A percentile compares a stretch with the other conserved stretches of the same genome.
These are phyloP conservation scores for Exserohilum rostratum DNA, from an alignment of 2,329 filamentous ascomycete genomes.

Conservation along the genomic window DNA sequence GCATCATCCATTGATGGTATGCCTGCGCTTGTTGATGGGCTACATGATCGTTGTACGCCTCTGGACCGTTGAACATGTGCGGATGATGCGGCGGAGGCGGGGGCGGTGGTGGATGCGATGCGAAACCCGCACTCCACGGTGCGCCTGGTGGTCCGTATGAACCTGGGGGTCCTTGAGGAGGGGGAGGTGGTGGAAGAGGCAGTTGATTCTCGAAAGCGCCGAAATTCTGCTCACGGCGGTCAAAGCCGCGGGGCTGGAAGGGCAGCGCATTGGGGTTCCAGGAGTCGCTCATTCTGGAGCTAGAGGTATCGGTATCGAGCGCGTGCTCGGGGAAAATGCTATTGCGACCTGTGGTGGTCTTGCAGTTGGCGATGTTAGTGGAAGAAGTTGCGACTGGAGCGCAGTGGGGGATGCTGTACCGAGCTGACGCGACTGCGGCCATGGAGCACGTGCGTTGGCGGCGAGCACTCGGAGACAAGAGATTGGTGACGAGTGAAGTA, in stretches of 20 bases:
- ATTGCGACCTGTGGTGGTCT: conserved; percentile 32
- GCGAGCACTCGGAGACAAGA: conserved; percentile 16
- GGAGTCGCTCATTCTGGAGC: conserved; percentile 29
- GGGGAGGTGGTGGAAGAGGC: conserved; percentile 12
- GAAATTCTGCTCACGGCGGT: conserved; percentile 16
- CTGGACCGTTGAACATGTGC: conserved; percentile 14
- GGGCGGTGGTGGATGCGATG: conserved; percentile 12
- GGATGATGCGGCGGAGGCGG: conserved; percentile 15
- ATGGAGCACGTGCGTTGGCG: conserved; percentile 30
- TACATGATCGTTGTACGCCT: conserved; percentile 15
- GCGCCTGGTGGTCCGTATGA: conserved; percentile 9
- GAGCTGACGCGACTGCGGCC: conserved; percentile 30
- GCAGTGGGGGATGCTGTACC: conserved; percentile 35
- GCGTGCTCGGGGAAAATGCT: conserved; percentile 17
- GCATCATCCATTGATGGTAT: conserved; percentile 29
- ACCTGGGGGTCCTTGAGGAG: conserved; percentile 10
- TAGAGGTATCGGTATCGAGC: conserved; percentile 9
- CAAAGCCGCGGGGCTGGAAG: conserved; percentile 23
- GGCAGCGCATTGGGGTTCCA: conserved; percentile 28
- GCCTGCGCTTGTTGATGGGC: conserved; percentile 25
- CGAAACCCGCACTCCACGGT: conserved; percentile 14
- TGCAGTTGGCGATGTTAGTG: conserved; percentile 31
- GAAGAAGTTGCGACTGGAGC: conserved; percentile 27
- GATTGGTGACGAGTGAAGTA: conserved; percentile 9
- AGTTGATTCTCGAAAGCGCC: conserved; percentile 16